Evolutionary conservation across 495 filamentous ascomycete species (phyloP), one percentile per base, ranked within the genome.

Genomic region (Bryoglossum gracile): DNA sequence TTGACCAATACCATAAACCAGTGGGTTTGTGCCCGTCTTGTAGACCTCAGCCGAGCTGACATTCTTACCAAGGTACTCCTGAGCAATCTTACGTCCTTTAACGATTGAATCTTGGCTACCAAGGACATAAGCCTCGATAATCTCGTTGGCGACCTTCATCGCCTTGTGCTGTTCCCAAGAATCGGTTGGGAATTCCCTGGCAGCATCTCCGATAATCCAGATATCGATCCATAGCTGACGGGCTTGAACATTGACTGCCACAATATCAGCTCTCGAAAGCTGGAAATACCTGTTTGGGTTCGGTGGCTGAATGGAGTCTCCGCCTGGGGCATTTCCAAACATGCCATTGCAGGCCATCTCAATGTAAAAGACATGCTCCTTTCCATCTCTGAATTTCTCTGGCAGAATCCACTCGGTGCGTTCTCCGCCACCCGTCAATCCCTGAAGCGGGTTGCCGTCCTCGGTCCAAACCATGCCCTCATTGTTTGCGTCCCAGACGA

Each of bases 271-370:
- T 36, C 73, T 83, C 35, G 68, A 66, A 42, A 98, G 72, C 37
- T 77, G 74, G 62, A 82, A 98, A 56, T 81, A 85, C 57, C 74
- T 84, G 66, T 95, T 78, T 14, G 87, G 87, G 39, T 82, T 72
- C 1, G 92, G 92, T 6, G 92, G 90, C 60, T 95, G 88, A 47
- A 95, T 96, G 4, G 70, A 78, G 62, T 95, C 90, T 10, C 87
- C 89, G 17, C 83, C 85, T 2, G 81, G 71, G 0, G 87, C 84
- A 66, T 95, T 96, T 43, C 92, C 92, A 67, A 97, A 96, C 91
- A 98, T 98, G 57, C 81, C 80, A 66, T 98, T 98, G 65, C 92
- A 97, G 11, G 92, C 92, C 86, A 98, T 94, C 68, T 98, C 92
- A 51, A 98, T 81, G 64, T 95, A 98, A 52, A 97, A 84, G 8